Percentiles rank a stretch among this genome's conserved stretches.
These are phyloP conservation scores for Globisporangium cystogenes DNA, from an alignment of 352 stramenopile species.

Conservation along the genomic window DNA sequence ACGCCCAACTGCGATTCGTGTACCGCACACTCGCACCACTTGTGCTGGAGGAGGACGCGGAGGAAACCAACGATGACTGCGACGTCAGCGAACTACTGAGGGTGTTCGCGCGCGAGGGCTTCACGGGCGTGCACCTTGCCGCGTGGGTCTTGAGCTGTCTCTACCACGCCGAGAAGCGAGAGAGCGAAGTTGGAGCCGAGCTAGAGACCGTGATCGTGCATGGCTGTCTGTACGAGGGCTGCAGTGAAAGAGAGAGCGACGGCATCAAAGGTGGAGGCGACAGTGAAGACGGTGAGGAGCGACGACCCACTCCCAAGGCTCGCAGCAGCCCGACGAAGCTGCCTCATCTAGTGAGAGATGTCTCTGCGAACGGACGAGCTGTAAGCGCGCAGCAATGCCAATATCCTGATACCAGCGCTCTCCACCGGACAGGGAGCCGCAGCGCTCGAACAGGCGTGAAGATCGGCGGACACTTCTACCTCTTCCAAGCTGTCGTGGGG, in stretches of 20 bases:
- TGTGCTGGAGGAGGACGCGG: constrained; percentile 8
- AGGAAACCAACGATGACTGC: background rate
- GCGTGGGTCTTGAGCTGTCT: constrained; percentile 40
- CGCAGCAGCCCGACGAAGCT: background rate
- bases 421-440: too few species aligned
- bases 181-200: background rate
- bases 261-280: background rate
- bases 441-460: constrained; percentile 19
- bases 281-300: background rate
- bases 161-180: constrained; percentile 6
- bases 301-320: background rate
- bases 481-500: constrained; percentile 23
- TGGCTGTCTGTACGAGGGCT: background rate
- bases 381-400: background rate
- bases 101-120: constrained; percentile 27
- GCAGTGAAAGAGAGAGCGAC: background rate
- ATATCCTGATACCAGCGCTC: background rate
- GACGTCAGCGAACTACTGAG: background rate
- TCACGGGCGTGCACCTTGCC: constrained; percentile 37
- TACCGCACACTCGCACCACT: constrained; percentile 18
- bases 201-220: too few species aligned
- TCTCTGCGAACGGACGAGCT: background rate
- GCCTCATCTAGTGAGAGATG: background rate
- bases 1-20: constrained; percentile 34
- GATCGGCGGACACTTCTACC: constrained; percentile 23